Conservation (phyloP, 2,329 filamentous ascomycete species). For the Neopestalotiopsis clavispora region DNA sequence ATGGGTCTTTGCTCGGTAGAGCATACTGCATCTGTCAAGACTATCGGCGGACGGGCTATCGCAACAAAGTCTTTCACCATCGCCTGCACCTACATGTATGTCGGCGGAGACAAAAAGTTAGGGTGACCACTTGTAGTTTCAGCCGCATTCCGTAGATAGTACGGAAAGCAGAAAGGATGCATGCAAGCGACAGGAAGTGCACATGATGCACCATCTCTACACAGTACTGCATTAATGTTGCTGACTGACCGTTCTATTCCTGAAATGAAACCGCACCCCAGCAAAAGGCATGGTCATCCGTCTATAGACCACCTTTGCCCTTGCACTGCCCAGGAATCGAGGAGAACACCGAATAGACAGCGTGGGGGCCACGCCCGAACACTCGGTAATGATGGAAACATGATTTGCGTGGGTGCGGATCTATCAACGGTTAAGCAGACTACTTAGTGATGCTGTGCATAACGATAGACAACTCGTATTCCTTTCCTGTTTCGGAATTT, state of each 20-base stretch:
- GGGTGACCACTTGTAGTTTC: neutral
- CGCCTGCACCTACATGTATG: neutral
- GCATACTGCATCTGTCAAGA: neutral
- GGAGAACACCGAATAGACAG: no score
- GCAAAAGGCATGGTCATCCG: neutral
- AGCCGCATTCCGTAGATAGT: neutral
- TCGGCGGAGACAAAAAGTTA: neutral
- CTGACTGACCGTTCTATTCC: neutral
- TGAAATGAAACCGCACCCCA: neutral
- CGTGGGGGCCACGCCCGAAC: no score
- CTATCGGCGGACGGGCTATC: neutral
- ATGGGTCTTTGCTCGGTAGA: neutral
- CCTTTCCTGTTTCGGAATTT: no score
- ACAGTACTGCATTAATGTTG: neutral
- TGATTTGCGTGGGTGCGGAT: no score
- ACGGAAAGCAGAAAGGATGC: neutral
- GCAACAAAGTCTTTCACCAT: neutral
- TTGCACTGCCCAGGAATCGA: no score
- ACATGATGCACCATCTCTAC: neutral
- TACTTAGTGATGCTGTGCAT: no score
- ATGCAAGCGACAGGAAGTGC: neutral
- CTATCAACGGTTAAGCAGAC: no score
- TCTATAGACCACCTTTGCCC: neutral
- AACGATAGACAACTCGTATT: no score
- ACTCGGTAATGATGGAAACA: no score